Evolutionary conservation across 1,284 basidiomycete species (phyloP).

Genomic region (Ceratobasidium sp.): DNA sequence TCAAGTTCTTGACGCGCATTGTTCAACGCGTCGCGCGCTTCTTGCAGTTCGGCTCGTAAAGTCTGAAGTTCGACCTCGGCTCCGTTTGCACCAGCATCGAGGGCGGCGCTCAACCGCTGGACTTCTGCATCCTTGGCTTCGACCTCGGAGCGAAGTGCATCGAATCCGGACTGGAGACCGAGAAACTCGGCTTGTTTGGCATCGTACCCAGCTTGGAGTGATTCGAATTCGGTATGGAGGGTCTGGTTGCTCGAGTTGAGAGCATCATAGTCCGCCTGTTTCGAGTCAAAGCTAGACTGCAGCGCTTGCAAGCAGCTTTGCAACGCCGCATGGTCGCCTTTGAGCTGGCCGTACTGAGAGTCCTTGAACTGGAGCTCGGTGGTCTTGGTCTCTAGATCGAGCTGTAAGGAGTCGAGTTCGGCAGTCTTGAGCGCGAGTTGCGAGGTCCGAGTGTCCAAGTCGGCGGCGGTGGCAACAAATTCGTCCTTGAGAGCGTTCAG

Average conservation of each 20-base stretch:
- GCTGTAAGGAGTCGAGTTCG: slow-evolving; percentile 15
- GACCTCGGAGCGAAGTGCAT: slow-evolving; percentile 22
- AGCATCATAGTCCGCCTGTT: slow-evolving; percentile 12
- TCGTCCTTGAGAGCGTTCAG: slow-evolving; percentile 35
- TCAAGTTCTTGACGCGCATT: slow-evolving; percentile 14
- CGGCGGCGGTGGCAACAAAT: slow-evolving; percentile 31
- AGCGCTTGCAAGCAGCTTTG: slow-evolving; percentile 31
- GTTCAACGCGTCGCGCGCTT: not conserved
- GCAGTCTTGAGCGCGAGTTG: slow-evolving; percentile 15
- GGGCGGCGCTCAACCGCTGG: slow-evolving; percentile 1
- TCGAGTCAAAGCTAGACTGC: slow-evolving; percentile 26
- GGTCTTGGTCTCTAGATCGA: slow-evolving; percentile 16
- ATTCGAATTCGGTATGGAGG: slow-evolving; percentile 12
- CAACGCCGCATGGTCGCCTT: slow-evolving; percentile 19
- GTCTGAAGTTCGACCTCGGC: slow-evolving; percentile 5
- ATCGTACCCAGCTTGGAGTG: slow-evolving; percentile 22
- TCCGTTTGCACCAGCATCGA: slow-evolving; percentile 15
- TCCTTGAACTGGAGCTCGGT: slow-evolving; percentile 30
- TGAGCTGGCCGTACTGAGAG: slow-evolving; percentile 23
- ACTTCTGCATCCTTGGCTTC: slow-evolving; percentile 16
- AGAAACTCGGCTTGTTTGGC: slow-evolving; percentile 35
- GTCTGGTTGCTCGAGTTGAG: slow-evolving; percentile 22
- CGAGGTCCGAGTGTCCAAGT: slow-evolving; percentile 9
- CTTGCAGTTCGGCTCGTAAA: not conserved
- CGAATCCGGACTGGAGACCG: slow-evolving; percentile 23